Percentiles rank a stretch among this genome's conserved stretches.
Conservation (phyloP, 257 asterid genomes). For the Solanum medicagineum region DNA sequence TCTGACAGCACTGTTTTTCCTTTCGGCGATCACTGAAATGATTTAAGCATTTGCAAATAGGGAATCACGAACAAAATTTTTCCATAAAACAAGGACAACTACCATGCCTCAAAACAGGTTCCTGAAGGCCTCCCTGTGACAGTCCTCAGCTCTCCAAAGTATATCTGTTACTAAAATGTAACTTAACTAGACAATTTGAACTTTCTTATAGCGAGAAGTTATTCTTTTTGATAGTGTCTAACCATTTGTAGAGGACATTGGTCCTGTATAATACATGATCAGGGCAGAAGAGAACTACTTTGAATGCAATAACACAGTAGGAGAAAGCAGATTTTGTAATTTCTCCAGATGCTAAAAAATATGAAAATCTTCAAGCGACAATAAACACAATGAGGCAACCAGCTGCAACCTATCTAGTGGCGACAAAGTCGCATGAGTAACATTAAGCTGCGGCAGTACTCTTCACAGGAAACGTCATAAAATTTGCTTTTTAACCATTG, state of each 20-base stretch:
- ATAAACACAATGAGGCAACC: not conserved
- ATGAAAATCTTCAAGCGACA: not conserved
- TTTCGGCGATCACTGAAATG: not conserved
- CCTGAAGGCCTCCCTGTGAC: not conserved
- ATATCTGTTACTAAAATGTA: not conserved
- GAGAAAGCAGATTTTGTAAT: not conserved
- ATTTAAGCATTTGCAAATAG: not conserved
- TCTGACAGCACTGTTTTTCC: not conserved
- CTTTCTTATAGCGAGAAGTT: not conserved
- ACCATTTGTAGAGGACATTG: not conserved
- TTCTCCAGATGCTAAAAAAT: not conserved
- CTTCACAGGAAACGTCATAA: not conserved
- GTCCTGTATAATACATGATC: not conserved
- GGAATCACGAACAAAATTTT: not conserved
- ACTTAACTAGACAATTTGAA: not conserved
- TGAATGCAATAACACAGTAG: not conserved
- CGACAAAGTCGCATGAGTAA: not conserved
- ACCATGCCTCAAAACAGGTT: not conserved
- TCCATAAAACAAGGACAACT: not conserved
- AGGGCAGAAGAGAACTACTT: not conserved
- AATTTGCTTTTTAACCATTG: not conserved
- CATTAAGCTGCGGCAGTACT: not conserved
- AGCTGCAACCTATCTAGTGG: not conserved
- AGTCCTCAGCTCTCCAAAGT: not conserved
- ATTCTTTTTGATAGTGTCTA: not conserved